Evolutionary conservation across 345 rosid genomes (phyloP).

Genomic region (Salix koriyanagi): DNA sequence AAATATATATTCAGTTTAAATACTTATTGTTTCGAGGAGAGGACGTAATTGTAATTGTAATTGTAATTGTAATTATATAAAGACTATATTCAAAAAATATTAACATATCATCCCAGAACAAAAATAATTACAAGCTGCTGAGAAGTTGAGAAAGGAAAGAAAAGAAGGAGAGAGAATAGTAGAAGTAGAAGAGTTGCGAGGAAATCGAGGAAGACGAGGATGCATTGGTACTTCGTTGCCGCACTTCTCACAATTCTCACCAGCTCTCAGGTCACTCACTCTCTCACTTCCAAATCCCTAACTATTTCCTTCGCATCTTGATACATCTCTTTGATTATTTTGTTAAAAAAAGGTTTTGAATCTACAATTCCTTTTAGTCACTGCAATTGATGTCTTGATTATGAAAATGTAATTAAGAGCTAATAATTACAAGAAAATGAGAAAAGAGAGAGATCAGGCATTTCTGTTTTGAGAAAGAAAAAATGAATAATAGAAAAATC

Average conservation of each 20-base stretch:
- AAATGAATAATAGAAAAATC: no score
- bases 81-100: neutral
- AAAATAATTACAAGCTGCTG: no score
- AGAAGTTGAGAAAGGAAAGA: neutral
- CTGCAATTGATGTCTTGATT: neutral
- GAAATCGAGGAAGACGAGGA: constrained; percentile 2
- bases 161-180: neutral
- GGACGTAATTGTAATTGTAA: neutral
- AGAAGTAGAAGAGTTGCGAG: neutral
- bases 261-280: constrained; percentile 47
- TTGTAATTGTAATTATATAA: no score
- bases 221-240: constrained; percentile 54
- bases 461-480: neutral
- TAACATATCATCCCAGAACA: neutral
- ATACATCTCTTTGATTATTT: neutral
- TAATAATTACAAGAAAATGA: no score
- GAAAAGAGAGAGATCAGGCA: neutral
- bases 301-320: neutral
- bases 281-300: neutral
- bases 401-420: neutral
- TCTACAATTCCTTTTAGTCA: neutral
- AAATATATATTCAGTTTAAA: no score
- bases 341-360: neutral
- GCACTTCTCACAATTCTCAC: constrained; percentile 56
- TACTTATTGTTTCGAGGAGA: no score